A percentile compares a stretch with the other conserved stretches of the same genome.
These are phyloP conservation scores for Colletotrichum cuscutae DNA, from an alignment of 2,329 filamentous ascomycete genomes.

Conservation along the genomic window DNA sequence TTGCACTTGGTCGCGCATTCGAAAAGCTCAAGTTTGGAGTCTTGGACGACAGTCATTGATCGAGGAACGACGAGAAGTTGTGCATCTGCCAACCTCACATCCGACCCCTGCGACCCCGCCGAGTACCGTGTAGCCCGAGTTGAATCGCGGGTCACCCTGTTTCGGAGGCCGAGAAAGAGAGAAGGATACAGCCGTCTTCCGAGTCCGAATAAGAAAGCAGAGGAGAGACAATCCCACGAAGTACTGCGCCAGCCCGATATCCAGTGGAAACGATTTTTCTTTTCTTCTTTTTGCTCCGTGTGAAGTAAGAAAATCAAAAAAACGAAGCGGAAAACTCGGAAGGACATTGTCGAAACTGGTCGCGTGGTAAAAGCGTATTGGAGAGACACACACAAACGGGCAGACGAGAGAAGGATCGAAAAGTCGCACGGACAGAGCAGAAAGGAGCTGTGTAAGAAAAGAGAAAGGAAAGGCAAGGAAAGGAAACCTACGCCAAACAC, in stretches of 20 bases:
- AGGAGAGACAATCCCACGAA: constrained; percentile 21
- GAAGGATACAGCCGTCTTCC: constrained; percentile 19
- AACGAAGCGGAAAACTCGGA: constrained; percentile 4
- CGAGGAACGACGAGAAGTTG: constrained; percentile 17
- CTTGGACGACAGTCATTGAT: constrained; percentile 32
- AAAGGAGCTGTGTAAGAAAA: background rate
- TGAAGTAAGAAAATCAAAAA: background rate
- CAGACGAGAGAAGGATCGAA: background rate
- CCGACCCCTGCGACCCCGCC: constrained; percentile 8
- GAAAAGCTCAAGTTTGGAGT: constrained; percentile 16
- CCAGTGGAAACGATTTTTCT: background rate
- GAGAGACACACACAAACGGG: background rate
- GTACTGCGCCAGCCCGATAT: constrained; percentile 5
- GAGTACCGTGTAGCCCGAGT: constrained; percentile 29
- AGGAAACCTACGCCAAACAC: background rate
- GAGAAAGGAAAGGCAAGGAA: background rate
- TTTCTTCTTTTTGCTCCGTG: background rate
- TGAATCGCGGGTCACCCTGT: constrained; percentile 26
- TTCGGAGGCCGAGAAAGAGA: constrained; percentile 27
- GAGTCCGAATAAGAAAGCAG: constrained; percentile 31
- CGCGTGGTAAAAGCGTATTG: background rate
- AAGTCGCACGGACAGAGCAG: background rate
- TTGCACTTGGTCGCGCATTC: constrained; percentile 27
- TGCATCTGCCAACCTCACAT: constrained; percentile 3
- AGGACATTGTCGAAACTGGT: background rate